phyloP scores from a whole-genome alignment of 2,329 filamentous ascomycete species.

The Neonectria faginata region DNA sequence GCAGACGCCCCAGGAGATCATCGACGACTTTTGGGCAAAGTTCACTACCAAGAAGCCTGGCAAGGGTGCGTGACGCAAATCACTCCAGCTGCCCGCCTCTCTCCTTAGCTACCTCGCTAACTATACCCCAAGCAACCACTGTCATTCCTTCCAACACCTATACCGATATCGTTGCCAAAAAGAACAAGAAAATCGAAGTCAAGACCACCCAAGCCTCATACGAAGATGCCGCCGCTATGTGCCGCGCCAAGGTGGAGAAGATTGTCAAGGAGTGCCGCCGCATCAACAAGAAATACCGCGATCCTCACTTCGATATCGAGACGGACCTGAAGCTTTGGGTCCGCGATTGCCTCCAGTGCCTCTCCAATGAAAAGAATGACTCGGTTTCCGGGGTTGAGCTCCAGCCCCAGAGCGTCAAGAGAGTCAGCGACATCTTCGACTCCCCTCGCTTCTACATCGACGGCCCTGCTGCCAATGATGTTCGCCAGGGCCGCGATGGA shows the following conservation, averaged over 20 bases:
- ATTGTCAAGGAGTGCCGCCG: slow-evolving; percentile 76
- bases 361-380: slow-evolving; percentile 50
- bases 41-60: slow-evolving; percentile 78
- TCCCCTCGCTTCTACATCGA: slow-evolving; percentile 82
- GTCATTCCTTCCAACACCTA: slow-evolving; percentile 77
- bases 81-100: not conserved
- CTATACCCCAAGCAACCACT: slow-evolving; percentile 64
- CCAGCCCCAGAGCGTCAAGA: slow-evolving; percentile 69
- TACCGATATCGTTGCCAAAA: slow-evolving; percentile 68
- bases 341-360: slow-evolving; percentile 62
- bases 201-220: slow-evolving; percentile 75
- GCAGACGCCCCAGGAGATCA: slow-evolving; percentile 72
- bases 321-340: slow-evolving; percentile 73
- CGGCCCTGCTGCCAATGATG: slow-evolving; percentile 80
- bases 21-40: slow-evolving; percentile 79
- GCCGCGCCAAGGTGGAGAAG: slow-evolving; percentile 71
- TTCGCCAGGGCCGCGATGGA: slow-evolving; percentile 81
- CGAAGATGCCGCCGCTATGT: slow-evolving; percentile 77
- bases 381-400: slow-evolving; percentile 49
- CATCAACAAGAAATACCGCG: slow-evolving; percentile 86
- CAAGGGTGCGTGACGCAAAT: slow-evolving; percentile 63
- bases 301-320: slow-evolving; percentile 89
- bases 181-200: slow-evolving; percentile 65
- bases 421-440: slow-evolving; percentile 81
- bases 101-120: not conserved